Evolutionary conservation across 306 rosid genomes (phyloP), one percentile per base, ranked within the genome.

Genomic region (Corylus avellana): DNA sequence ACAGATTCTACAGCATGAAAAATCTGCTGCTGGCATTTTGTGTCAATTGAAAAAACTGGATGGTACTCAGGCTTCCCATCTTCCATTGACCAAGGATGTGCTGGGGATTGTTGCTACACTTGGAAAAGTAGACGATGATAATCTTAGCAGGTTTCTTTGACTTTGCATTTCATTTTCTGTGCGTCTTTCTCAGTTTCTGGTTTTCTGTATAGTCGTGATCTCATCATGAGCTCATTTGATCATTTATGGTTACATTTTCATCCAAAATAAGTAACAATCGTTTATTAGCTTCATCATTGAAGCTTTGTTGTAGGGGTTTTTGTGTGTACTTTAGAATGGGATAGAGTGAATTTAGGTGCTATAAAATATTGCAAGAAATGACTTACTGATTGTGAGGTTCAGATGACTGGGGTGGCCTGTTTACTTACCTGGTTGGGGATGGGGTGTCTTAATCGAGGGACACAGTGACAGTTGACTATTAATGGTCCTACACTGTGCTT

Each of bases 71-170:
- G 91, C 83, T 50, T 86, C 90, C 70, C 76, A 71, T 61, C 86
- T 86, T 77, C 12, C 90, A 63, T 37, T 75, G 75, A 69, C 80
- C 76, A 89, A 89, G 86, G 97, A 92, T 79, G 86, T 88, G 59
- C 77, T 94, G 51, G 98, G 98, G 27, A 66, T 92, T 81, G 98
- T 94, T 86, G 94, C 93, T 75, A 74, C 78, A 20, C 85, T 94
- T 46, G 98, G 93, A 10, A 86, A 73, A 85, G 88, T 94, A 44
- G 88, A 87, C 27, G 94, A 91, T 69, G 87, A 81, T 70, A 86
- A 84, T 78, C 93, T 94, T 84, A 89, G 92, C 86, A 88, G 93
- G 98, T 92, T 70, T 54, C 18, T 58, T 73, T 79, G 67, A 64
- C 75, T 76, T 73, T 20, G 18, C 42, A 44, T 53, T 22, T 61